These are phyloP conservation scores for Cotoneaster glaucophyllus DNA, from an alignment of 306 rosid species.

Conservation along the genomic window DNA sequence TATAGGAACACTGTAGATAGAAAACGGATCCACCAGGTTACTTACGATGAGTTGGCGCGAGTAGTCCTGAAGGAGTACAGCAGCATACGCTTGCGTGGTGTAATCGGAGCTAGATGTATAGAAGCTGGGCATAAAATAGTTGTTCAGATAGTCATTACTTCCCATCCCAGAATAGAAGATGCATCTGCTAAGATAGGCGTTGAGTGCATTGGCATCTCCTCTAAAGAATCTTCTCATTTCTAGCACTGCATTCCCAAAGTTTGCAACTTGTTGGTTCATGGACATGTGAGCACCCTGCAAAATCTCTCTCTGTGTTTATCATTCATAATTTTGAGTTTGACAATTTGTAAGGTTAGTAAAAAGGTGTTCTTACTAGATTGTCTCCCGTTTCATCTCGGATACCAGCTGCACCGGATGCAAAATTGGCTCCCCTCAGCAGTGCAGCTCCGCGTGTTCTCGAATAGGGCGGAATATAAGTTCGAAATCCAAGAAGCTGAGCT, in stretches of 20 bases:
- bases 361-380: slow-evolving; percentile 48
- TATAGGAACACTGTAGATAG: no score
- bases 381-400: slow-evolving; percentile 78
- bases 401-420: slow-evolving; percentile 90
- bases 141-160: slow-evolving; percentile 89
- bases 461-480: slow-evolving; percentile 48
- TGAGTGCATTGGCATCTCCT: slow-evolving; percentile 49
- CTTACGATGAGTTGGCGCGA: slow-evolving; percentile 58
- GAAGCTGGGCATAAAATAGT: slow-evolving; percentile 79
- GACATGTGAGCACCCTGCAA: slow-evolving; percentile 71
- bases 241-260: slow-evolving; percentile 53
- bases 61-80: slow-evolving; percentile 59
- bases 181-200: slow-evolving; percentile 53
- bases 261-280: slow-evolving; percentile 58
- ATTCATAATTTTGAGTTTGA: background rate
- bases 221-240: slow-evolving; percentile 57
- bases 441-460: slow-evolving; percentile 63
- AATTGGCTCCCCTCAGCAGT: slow-evolving; percentile 71
- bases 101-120: slow-evolving; percentile 53
- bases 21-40: background rate
- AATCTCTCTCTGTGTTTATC: background rate
- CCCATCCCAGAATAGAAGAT: slow-evolving; percentile 80
- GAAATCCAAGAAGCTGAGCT: slow-evolving; percentile 83
- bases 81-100: slow-evolving; percentile 49
- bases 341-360: background rate